Conservation (phyloP, 257 asterid genomes). For the Vinca minor region DNA sequence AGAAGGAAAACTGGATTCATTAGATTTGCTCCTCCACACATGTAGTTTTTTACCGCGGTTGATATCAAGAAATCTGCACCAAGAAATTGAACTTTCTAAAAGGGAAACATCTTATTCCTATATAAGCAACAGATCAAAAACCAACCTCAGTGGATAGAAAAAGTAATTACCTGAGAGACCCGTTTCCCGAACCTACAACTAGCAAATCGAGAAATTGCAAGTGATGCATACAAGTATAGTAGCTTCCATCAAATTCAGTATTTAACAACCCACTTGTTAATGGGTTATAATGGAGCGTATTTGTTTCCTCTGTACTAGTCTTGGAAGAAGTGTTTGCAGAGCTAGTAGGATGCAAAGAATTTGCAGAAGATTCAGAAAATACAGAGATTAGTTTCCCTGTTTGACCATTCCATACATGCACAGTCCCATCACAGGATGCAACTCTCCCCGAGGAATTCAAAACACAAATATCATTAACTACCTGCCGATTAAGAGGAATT, state of each 20-base stretch:
- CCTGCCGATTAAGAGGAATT: constrained; percentile 38
- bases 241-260: constrained; percentile 74
- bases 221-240: constrained; percentile 80
- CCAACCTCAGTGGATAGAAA: constrained; percentile 6
- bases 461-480: constrained; percentile 71
- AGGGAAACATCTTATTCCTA: not conserved
- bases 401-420: constrained; percentile 93
- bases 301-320: constrained; percentile 60
- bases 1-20: constrained; percentile 66
- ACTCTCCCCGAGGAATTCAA: constrained; percentile 76
- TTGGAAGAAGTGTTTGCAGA: constrained; percentile 35
- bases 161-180: constrained; percentile 68
- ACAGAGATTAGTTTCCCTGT: constrained; percentile 64
- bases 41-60: constrained; percentile 84
- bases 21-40: constrained; percentile 70
- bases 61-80: constrained; percentile 79
- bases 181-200: constrained; percentile 87
- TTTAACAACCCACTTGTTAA: constrained; percentile 67
- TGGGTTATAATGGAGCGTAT: constrained; percentile 66
- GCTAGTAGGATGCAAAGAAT: constrained; percentile 25
- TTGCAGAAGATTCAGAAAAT: constrained; percentile 54
- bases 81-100: constrained; percentile 11
- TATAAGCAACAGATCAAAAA: not conserved
- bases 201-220: constrained; percentile 57
- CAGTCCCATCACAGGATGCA: constrained; percentile 98